phyloP scores from a whole-genome alignment of 2,329 filamentous ascomycete genomes.

The Sclerotiophoma versabilis region DNA sequence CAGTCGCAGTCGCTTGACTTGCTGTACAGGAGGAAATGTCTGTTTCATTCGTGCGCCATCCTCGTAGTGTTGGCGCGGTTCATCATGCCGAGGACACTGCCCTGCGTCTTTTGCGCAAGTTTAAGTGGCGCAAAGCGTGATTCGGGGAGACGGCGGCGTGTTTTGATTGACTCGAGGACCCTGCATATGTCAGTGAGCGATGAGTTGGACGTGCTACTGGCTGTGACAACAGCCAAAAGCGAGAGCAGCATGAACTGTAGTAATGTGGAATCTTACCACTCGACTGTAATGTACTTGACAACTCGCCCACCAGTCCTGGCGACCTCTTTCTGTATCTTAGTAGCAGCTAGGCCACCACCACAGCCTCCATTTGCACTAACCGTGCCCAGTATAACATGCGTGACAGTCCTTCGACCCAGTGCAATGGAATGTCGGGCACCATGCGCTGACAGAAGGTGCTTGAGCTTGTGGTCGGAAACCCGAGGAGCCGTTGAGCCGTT shows the following conservation, averaged over 20 bases:
- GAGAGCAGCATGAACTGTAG: neutral
- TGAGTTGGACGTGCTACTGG: neutral
- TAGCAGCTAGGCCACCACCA: conserved; percentile 77
- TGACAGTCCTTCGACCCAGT: conserved; percentile 76
- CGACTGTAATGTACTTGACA: conserved; percentile 79
- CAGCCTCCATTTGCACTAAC: conserved; percentile 55
- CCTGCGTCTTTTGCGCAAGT: conserved; percentile 36
- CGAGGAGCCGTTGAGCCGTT: conserved; percentile 85
- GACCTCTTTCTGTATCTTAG: conserved; percentile 85
- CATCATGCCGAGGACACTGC: conserved; percentile 32
- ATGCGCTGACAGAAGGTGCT: conserved; percentile 75
- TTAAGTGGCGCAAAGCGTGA: conserved; percentile 65
- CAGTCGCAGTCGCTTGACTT: conserved; percentile 1
- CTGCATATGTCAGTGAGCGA: conserved; percentile 52
- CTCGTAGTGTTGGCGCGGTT: conserved; percentile 6
- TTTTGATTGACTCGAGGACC: conserved; percentile 84
- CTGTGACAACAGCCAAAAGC: neutral
- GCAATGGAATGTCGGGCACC: conserved; percentile 75
- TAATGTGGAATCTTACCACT: conserved; percentile 65
- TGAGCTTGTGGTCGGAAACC: conserved; percentile 86
- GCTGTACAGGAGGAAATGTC: neutral
- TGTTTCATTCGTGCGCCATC: conserved; percentile 17
- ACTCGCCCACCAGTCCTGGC: conserved; percentile 69
- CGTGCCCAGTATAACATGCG: conserved; percentile 80
- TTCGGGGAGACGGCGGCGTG: conserved; percentile 76